Percentiles rank a stretch among this genome's conserved stretches.
Evolutionary conservation across 306 rosid species (phyloP).

Genomic region (Malus fusca): DNA sequence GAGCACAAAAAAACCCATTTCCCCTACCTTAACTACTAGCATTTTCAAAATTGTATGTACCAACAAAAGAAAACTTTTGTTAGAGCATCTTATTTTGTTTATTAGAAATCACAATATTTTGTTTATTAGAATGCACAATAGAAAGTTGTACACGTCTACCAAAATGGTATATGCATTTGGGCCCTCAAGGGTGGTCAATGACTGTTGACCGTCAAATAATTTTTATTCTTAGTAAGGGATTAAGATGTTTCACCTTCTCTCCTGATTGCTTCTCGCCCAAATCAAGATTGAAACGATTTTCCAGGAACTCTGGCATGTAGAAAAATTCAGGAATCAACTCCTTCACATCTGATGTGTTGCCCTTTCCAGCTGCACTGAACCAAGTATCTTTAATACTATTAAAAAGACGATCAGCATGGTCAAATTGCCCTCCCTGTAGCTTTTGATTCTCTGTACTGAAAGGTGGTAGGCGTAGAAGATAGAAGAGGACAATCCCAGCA

Average conservation of each 20-base stretch:
- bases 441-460: slow-evolving; percentile 93
- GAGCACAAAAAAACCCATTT: not conserved
- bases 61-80: not conserved
- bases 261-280: slow-evolving; percentile 99
- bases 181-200: not conserved
- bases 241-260: slow-evolving; percentile 64
- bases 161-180: not conserved
- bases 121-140: not conserved
- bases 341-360: slow-evolving; percentile 98
- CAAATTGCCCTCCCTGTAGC: slow-evolving; percentile 99
- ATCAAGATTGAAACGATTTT: slow-evolving; percentile 81
- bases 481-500: slow-evolving; percentile 99
- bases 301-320: slow-evolving; percentile 94
- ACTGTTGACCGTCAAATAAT: not conserved
- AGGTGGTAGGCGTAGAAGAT: slow-evolving; percentile 94
- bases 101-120: not conserved
- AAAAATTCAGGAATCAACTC: slow-evolving; percentile 97
- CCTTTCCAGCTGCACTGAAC: slow-evolving; percentile 97
- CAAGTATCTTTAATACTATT: slow-evolving; percentile 93
- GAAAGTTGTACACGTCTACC: not conserved
- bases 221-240: not conserved
- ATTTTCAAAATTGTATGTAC: not conserved
- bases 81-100: not conserved
- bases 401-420: slow-evolving; percentile 99
- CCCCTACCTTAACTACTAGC: not conserved